Conservation (phyloP, 352 stramenopile species). For the Pythium oligandrum region DNA sequence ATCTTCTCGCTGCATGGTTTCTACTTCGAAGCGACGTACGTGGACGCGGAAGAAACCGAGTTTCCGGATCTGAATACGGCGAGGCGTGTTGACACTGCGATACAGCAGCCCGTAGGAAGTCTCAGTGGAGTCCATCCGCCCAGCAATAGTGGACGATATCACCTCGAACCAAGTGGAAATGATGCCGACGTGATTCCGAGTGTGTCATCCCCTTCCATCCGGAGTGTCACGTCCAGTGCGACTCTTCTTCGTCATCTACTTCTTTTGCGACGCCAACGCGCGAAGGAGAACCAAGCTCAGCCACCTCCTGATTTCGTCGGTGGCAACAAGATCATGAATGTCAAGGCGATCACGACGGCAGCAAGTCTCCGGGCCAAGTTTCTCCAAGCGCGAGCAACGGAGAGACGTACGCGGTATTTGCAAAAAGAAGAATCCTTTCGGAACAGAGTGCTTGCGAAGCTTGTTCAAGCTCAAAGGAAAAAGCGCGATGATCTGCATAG, state of each 20-base stretch:
- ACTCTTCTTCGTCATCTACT: conserved; percentile 34
- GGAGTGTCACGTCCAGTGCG: conserved; percentile 6
- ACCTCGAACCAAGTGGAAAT: neutral
- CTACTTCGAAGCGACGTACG: conserved; percentile 29
- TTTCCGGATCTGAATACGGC: too few species aligned
- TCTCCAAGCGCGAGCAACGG: conserved; percentile 29
- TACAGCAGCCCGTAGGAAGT: neutral
- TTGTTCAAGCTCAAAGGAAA: conserved; percentile 14
- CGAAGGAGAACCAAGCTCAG: conserved; percentile 11
- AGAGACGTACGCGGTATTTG: conserved; percentile 17
- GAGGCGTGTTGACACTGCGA: neutral
- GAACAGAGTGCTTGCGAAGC: conserved; percentile 11
- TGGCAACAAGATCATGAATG: conserved; percentile 25
- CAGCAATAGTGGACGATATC: neutral
- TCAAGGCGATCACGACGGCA: conserved; percentile 27
- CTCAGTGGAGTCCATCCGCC: neutral
- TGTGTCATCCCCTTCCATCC: too few species aligned
- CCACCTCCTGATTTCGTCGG: conserved; percentile 29
- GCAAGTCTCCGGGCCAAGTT: conserved; percentile 46
- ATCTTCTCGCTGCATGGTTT: conserved; percentile 33
- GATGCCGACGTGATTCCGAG: neutral
- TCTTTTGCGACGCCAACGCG: conserved; percentile 31
- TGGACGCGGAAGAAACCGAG: neutral
- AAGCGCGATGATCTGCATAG: neutral
- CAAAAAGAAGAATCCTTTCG: conserved; percentile 23